Evolutionary conservation across 345 rosid genomes (phyloP).

Genomic region (Gynandropsis gynandra): DNA sequence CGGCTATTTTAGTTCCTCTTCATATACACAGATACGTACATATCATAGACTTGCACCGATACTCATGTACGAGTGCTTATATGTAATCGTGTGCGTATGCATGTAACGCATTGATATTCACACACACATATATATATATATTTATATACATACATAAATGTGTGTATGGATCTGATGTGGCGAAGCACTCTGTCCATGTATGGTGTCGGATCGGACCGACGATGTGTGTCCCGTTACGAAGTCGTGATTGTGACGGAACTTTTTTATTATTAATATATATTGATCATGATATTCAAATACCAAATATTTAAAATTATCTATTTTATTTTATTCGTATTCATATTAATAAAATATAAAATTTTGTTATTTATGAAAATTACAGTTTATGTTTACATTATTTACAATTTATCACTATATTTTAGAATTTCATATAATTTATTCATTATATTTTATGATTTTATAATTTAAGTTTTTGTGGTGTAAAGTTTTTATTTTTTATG

Average conservation of each 20-base stretch:
- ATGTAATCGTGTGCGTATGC: constrained; percentile 21
- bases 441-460: no score
- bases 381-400: no score
- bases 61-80: neutral
- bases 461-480: no score
- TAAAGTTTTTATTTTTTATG: no score
- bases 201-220: constrained; percentile 14
- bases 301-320: no score
- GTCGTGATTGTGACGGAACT: neutral
- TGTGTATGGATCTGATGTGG: neutral
- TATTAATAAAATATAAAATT: no score
- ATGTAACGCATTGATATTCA: constrained; percentile 11
- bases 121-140: constrained; percentile 3
- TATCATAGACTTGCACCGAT: neutral
- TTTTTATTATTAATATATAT: constrained; percentile 11
- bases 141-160: neutral
- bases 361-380: no score
- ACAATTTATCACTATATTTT: no score
- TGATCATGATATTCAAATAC: no score
- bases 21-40: neutral
- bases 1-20: constrained; percentile 19
- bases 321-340: no score
- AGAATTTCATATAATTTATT: no score
- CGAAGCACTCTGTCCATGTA: constrained; percentile 16
- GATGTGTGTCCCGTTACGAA: constrained; percentile 8